These are phyloP conservation scores for Picea abies DNA, from an alignment of 83 land plant genomes.

Conservation along the genomic window DNA sequence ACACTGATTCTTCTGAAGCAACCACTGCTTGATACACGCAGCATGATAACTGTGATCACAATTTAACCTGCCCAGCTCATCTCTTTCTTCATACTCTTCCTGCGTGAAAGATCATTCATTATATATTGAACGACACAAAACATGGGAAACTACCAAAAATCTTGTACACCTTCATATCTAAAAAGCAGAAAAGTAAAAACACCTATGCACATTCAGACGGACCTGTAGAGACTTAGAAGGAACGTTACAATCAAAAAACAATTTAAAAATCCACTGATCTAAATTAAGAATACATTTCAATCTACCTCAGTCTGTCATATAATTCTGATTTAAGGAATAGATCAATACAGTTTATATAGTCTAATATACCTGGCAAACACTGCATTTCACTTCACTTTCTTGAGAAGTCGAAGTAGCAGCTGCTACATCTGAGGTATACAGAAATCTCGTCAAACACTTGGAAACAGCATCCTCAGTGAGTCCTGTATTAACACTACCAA, in stretches of 20 bases:
- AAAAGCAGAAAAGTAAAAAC: background rate
- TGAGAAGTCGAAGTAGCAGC: background rate
- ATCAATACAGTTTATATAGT: background rate
- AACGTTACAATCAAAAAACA: background rate
- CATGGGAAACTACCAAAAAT: background rate
- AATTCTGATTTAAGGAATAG: background rate
- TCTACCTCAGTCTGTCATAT: background rate
- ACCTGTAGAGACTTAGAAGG: background rate
- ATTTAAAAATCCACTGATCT: background rate
- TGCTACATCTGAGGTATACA: slow-evolving; percentile 13
- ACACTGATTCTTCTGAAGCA: slow-evolving; percentile 79
- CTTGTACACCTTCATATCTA: background rate
- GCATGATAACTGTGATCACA: slow-evolving; percentile 79
- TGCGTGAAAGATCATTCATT: slow-evolving; percentile 25
- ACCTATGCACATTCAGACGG: background rate
- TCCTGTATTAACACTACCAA: slow-evolving; percentile 85
- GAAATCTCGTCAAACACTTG: slow-evolving; percentile 45
- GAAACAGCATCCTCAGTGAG: slow-evolving; percentile 57
- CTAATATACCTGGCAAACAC: slow-evolving; percentile 67
- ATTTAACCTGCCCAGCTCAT: slow-evolving; percentile 57
- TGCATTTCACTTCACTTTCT: slow-evolving; percentile 64
- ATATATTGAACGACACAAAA: background rate
- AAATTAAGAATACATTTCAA: background rate
- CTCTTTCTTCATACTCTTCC: slow-evolving; percentile 78
- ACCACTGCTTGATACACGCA: slow-evolving; percentile 71